A percentile compares a stretch with the other conserved stretches of the same genome.
Evolutionary conservation across 768 basidiomycete species (phyloP).

Genomic region (Boletus vermiculosoides): DNA sequence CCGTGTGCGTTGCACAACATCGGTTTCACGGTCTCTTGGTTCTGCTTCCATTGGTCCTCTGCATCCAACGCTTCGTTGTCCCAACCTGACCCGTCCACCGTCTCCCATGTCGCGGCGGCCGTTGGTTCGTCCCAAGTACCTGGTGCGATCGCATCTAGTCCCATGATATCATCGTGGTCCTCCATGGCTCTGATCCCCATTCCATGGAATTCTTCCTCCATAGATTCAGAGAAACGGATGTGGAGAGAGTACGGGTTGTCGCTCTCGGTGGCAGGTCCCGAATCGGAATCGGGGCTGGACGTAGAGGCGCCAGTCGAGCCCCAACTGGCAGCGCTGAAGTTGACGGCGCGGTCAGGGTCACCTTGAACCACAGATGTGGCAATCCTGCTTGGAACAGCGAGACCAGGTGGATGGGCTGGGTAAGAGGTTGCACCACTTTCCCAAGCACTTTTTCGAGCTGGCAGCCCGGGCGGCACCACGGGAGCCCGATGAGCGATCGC

Average conservation of each 20-base stretch:
- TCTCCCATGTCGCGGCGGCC: conserved; percentile 1
- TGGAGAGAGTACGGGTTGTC: conserved; percentile 24
- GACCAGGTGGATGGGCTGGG: conserved; percentile 15
- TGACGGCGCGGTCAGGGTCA: conserved; percentile 8
- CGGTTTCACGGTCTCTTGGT: conserved; percentile 7
- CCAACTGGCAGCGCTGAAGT: conserved; percentile 21
- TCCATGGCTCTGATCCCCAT: conserved; percentile 17
- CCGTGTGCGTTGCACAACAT: conserved; percentile 34
- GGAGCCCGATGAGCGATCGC: conserved; percentile 4
- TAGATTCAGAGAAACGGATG: conserved; percentile 26
- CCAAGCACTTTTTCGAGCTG: conserved; percentile 11
- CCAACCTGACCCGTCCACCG: conserved; percentile 3
- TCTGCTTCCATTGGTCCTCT: conserved; percentile 21
- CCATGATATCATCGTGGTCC: conserved; percentile 13
- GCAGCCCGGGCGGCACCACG: conserved; percentile 11
- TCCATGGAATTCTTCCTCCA: conserved; percentile 32
- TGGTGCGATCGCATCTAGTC: conserved; percentile 28
- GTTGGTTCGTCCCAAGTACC: conserved; percentile 16
- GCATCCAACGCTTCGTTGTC: conserved; percentile 22
- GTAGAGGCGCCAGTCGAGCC: conserved; percentile 22
- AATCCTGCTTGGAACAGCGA: conserved; percentile 4
- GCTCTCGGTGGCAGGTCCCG: conserved; percentile 22
- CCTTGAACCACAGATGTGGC: neutral
- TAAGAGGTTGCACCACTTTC: conserved; percentile 1
- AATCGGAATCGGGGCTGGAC: conserved; percentile 30